A percentile compares a stretch with the other conserved stretches of the same genome.
These are phyloP conservation scores for Ajuga reptans DNA, from an alignment of 305 asterid species.

Conservation along the genomic window DNA sequence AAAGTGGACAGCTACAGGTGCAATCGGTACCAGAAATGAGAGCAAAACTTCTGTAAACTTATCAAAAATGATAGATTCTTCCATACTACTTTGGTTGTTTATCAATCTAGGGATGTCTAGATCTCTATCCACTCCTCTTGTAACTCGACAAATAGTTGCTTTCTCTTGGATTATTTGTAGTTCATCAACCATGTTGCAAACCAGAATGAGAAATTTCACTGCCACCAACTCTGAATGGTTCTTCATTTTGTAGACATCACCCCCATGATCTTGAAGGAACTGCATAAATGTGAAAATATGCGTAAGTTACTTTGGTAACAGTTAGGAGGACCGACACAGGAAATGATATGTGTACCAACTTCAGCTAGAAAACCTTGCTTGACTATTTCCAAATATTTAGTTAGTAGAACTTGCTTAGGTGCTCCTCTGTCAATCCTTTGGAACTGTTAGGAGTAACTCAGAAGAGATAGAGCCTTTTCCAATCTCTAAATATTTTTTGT, in stretches of 20 bases:
- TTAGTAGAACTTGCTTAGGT: neutral
- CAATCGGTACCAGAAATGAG: constrained; percentile 49
- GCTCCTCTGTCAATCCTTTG: neutral
- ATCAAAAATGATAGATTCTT: constrained; percentile 38
- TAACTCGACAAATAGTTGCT: constrained; percentile 28
- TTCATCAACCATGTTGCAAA: constrained; percentile 69
- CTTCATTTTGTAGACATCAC: constrained; percentile 40
- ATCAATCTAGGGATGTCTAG: constrained; percentile 24
- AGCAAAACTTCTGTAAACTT: constrained; percentile 39
- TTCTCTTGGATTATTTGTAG: constrained; percentile 55
- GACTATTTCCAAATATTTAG: neutral
- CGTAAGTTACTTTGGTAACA: constrained; percentile 13
- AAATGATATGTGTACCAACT: constrained; percentile 1
- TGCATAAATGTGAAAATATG: constrained; percentile 29
- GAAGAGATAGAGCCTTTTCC: too few species aligned
- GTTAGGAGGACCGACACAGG: neutral
- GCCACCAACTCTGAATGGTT: constrained; percentile 42
- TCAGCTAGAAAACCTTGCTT: neutral
- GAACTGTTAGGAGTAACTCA: neutral
- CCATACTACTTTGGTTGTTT: constrained; percentile 27
- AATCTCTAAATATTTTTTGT: too few species aligned
- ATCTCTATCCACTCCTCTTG: constrained; percentile 33
- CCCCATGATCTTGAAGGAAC: constrained; percentile 55
- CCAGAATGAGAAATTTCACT: constrained; percentile 66
- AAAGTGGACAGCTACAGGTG: constrained; percentile 14